A percentile compares a stretch with the other conserved stretches of the same genome.
Evolutionary conservation across 768 basidiomycete species (phyloP).

Genomic region (Lentinula lateritia): DNA sequence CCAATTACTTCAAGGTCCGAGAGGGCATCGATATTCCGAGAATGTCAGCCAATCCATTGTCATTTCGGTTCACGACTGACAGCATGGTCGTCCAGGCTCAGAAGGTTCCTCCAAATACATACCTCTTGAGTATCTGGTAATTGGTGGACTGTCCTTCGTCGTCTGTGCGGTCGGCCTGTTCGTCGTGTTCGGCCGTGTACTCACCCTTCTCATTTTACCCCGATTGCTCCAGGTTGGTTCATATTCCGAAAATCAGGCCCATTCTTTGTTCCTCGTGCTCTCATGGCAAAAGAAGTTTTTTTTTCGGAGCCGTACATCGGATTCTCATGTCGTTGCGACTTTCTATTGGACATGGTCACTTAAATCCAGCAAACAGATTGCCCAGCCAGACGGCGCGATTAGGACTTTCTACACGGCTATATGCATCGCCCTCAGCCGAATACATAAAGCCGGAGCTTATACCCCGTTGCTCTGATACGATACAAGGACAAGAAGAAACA

Average conservation of each 20-base stretch:
- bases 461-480: not conserved
- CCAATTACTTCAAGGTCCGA: not conserved
- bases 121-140: not conserved
- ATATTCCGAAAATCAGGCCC: not conserved
- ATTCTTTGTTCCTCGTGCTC: not conserved
- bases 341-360: not conserved
- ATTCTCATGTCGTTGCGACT: not conserved
- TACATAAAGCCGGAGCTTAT: not conserved
- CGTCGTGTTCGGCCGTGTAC: not conserved
- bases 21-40: not conserved
- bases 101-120: not conserved
- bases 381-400: not conserved
- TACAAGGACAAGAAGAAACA: not conserved
- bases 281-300: not conserved
- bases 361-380: not conserved
- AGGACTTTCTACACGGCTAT: not conserved
- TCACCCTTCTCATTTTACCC: not conserved
- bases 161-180: not conserved
- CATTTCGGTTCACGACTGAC: not conserved
- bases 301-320: not conserved
- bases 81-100: not conserved
- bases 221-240: not conserved
- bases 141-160: not conserved
- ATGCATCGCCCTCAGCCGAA: not conserved
- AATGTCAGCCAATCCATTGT: not conserved